Percentiles rank a stretch among this genome's conserved stretches.
Conservation (phyloP, 140 eudicot genomes). For the Flaveria floridana region DNA sequence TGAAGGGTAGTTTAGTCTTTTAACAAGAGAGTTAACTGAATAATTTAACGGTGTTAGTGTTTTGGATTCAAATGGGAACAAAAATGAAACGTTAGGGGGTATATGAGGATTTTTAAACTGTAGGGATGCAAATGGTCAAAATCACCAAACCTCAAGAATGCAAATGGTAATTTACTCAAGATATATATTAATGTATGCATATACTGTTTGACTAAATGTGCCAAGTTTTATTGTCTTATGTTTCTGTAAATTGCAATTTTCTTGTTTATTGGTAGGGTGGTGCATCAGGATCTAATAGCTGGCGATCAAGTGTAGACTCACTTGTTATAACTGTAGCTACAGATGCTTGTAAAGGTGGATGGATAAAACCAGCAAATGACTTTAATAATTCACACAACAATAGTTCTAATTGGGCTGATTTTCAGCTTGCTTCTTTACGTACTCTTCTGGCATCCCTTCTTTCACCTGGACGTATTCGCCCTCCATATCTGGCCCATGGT, state of each 20-base stretch:
- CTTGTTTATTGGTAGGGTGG: conserved; percentile 57
- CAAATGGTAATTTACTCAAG: too few relatives aligned
- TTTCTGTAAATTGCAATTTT: conserved; percentile 5
- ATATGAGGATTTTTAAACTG: too few relatives aligned
- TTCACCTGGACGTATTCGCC: conserved; percentile 73
- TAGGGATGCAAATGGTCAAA: too few relatives aligned
- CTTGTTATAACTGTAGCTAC: conserved; percentile 54
- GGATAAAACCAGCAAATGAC: conserved; percentile 41
- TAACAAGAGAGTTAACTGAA: too few relatives aligned
- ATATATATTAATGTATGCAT: background rate
- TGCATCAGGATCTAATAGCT: conserved; percentile 57
- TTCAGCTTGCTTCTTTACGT: conserved; percentile 80
- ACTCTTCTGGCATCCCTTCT: conserved; percentile 88
- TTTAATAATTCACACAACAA: conserved; percentile 22
- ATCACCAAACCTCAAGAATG: too few relatives aligned
- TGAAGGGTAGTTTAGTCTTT: too few relatives aligned
- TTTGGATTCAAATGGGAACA: too few relatives aligned
- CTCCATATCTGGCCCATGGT: conserved; percentile 63
- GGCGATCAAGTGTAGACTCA: conserved; percentile 71
- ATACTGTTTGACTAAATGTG: background rate
- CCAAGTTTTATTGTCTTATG: conserved; percentile 16
- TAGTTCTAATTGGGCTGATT: conserved; percentile 50
- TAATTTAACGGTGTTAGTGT: too few relatives aligned
- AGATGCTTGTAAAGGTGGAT: conserved; percentile 72
- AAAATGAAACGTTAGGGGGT: too few relatives aligned